Evolutionary conservation across 2,329 filamentous ascomycete species (phyloP).

Genomic region (Fusarium pseudograminearum): DNA sequence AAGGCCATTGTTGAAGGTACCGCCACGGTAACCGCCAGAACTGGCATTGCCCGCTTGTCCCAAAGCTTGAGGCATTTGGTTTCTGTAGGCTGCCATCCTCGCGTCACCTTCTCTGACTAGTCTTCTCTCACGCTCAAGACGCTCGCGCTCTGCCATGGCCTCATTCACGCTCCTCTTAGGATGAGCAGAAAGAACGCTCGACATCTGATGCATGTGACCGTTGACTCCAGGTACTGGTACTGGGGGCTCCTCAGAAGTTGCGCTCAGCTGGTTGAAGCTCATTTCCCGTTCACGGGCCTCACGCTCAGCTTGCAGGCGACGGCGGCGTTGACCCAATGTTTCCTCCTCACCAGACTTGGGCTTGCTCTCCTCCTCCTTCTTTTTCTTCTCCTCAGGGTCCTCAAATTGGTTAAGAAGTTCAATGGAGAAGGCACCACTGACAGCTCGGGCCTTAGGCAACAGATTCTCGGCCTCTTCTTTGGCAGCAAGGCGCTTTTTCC

Average conservation of each 20-base stretch:
- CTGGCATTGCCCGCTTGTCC: constrained; percentile 49
- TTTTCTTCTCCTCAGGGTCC: constrained; percentile 59
- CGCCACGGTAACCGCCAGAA: constrained; percentile 63
- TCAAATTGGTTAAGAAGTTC: constrained; percentile 77
- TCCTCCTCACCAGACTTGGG: constrained; percentile 69
- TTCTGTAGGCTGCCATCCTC: constrained; percentile 62
- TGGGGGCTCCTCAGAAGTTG: constrained; percentile 22
- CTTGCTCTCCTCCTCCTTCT: constrained; percentile 55
- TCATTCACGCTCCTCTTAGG: constrained; percentile 57
- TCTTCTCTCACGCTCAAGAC: constrained; percentile 57
- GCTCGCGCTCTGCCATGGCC: constrained; percentile 56
- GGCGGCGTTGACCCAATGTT: constrained; percentile 81
- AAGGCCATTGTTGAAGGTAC: constrained; percentile 66
- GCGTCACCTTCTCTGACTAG: constrained; percentile 58
- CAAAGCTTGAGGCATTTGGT: constrained; percentile 62
- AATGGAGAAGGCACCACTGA: constrained; percentile 74
- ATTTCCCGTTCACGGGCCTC: constrained; percentile 72
- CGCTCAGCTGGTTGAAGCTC: constrained; percentile 51
- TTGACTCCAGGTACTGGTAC: constrained; percentile 36
- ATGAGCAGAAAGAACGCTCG: constrained; percentile 66
- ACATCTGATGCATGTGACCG: constrained; percentile 63
- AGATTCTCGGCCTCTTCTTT: constrained; percentile 61
- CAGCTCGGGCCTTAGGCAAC: constrained; percentile 67
- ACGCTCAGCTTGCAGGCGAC: constrained; percentile 76
- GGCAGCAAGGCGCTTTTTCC: constrained; percentile 73